Conservation (phyloP, 805 yeast genomes). For the Zygoascus ofunaensis region DNA sequence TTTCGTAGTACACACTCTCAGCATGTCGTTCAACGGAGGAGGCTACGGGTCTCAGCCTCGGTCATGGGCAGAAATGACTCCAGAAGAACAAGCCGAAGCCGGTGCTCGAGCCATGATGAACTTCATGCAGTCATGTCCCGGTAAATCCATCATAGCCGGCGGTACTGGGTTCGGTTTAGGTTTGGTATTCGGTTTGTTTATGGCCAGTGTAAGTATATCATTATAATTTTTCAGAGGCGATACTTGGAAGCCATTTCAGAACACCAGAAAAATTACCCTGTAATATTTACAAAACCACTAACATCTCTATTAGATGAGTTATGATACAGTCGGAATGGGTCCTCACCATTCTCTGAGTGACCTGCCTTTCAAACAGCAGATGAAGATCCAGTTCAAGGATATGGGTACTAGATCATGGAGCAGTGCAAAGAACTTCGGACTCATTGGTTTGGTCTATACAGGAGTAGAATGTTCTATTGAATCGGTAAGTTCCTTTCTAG, state of each 20-base stretch:
- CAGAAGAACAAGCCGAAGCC: constrained; percentile 85
- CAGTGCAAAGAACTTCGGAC: constrained; percentile 90
- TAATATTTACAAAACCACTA: background rate
- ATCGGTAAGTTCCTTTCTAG: constrained; percentile 43
- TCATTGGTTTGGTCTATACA: constrained; percentile 80
- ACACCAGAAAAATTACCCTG: too few species aligned
- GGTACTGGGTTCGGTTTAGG: constrained; percentile 91
- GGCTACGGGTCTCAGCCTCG: background rate
- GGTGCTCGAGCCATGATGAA: constrained; percentile 79
- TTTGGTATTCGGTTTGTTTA: constrained; percentile 90
- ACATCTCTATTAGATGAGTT: constrained; percentile 52
- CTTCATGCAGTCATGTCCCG: constrained; percentile 88
- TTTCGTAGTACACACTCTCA: background rate
- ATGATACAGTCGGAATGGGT: constrained; percentile 58
- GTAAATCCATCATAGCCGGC: constrained; percentile 84
- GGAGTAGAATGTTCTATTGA: constrained; percentile 91
- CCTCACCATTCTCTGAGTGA: constrained; percentile 56
- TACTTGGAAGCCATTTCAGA: background rate
- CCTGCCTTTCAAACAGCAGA: constrained; percentile 84
- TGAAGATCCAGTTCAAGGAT: constrained; percentile 82
- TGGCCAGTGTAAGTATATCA: constrained; percentile 40
- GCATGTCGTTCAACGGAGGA: background rate
- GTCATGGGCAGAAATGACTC: constrained; percentile 62
- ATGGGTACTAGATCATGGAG: constrained; percentile 85
- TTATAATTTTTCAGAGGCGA: too few species aligned